These are phyloP conservation scores for Cryptosporidium bovis DNA, from an alignment of 169 alveolate genomes.

Conservation along the genomic window DNA sequence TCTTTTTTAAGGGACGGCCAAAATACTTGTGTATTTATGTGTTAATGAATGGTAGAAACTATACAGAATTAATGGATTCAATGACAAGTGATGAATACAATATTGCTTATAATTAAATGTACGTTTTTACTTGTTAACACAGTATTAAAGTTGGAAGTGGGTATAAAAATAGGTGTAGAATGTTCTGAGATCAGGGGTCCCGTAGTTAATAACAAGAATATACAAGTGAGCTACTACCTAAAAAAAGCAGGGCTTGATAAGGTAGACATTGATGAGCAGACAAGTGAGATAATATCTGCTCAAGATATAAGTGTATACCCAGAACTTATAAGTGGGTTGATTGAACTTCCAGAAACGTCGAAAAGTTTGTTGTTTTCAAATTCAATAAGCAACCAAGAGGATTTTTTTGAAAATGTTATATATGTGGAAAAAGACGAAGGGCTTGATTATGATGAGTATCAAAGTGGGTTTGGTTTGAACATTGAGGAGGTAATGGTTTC, in stretches of 20 bases:
- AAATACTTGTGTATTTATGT: too few species aligned
- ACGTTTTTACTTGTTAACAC: too few species aligned
- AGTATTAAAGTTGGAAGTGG: too few species aligned
- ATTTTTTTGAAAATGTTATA: slow-evolving; percentile 56
- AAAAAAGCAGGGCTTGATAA: slow-evolving; percentile 38
- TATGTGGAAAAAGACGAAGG: slow-evolving; percentile 29
- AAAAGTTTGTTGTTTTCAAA: slow-evolving; percentile 19
- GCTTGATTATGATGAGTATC: neutral
- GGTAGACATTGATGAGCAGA: neutral
- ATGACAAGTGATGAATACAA: too few species aligned
- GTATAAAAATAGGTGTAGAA: neutral
- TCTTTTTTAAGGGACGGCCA: too few species aligned
- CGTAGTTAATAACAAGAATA: slow-evolving; percentile 9
- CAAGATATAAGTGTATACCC: neutral
- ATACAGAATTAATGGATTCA: too few species aligned
- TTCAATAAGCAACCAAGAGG: slow-evolving; percentile 18
- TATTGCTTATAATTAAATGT: too few species aligned
- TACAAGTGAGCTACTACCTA: slow-evolving; percentile 39
- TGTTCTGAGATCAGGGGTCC: slow-evolving; percentile 60
- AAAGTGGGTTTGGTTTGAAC: too few species aligned
- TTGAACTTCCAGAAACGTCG: slow-evolving; percentile 24
- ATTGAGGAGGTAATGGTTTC: too few species aligned
- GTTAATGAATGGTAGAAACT: too few species aligned
- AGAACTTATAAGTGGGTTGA: slow-evolving; percentile 27
- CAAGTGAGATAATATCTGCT: neutral